Conservation (phyloP, 1,284 basidiomycete genomes). For the Ceratobasidium sp. region DNA sequence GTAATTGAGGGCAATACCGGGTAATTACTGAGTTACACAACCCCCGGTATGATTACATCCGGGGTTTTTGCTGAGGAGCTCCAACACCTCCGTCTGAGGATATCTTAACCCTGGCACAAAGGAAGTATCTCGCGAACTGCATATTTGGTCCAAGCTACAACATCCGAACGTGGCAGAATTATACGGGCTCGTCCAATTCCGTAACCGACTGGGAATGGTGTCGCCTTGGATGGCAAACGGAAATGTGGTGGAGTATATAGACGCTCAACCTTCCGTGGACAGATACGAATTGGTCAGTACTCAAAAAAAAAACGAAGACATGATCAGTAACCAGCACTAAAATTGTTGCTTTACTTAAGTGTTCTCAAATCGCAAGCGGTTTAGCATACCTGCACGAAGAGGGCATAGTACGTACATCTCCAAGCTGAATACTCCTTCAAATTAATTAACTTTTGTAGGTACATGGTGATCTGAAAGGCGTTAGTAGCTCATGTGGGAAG, state of each 20-base stretch:
- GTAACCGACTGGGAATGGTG: neutral
- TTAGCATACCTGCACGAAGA: neutral
- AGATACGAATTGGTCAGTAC: neutral
- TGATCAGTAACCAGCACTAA: too few species aligned
- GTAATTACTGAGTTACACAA: too few species aligned
- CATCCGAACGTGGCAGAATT: neutral
- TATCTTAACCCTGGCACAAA: too few species aligned
- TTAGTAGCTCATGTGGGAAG: neutral
- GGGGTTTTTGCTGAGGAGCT: too few species aligned
- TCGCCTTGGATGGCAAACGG: slow-evolving; percentile 21
- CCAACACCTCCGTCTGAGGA: too few species aligned
- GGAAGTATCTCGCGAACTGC: slow-evolving; percentile 1
- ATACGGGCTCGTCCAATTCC: neutral
- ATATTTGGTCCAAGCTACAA: neutral
- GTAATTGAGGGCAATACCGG: too few species aligned
- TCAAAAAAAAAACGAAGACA: too few species aligned
- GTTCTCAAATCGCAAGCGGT: neutral
- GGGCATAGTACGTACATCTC: neutral
- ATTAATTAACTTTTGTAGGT: neutral
- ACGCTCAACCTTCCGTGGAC: neutral
- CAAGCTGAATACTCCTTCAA: neutral
- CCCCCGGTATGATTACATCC: too few species aligned
- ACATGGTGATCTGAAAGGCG: slow-evolving; percentile 22
- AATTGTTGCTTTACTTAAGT: neutral
- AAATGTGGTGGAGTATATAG: neutral